These are phyloP conservation scores for Cutaneotrichosporon arboriforme DNA, from an alignment of 1,284 basidiomycete species.

Conservation along the genomic window DNA sequence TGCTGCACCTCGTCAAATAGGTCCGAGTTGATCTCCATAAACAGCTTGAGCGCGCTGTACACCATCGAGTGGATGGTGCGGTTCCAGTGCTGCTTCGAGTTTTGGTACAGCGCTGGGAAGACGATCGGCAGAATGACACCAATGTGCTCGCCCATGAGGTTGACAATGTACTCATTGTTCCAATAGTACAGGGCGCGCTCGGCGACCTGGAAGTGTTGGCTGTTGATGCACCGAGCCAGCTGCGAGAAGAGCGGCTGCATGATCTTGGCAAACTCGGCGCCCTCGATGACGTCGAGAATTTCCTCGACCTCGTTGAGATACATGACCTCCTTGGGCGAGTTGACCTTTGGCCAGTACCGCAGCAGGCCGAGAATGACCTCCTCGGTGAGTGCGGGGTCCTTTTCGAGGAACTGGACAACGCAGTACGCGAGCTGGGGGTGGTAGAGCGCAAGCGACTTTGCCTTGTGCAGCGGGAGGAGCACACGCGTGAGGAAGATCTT, in stretches of 20 bases:
- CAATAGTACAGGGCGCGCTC: conserved; percentile 90
- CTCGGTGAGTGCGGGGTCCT: conserved; percentile 86
- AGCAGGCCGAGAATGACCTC: conserved; percentile 93
- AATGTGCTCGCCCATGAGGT: conserved; percentile 97
- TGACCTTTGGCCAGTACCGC: conserved; percentile 98
- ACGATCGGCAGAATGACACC: conserved; percentile 86
- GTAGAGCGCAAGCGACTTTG: conserved; percentile 91
- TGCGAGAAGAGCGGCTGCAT: conserved; percentile 91
- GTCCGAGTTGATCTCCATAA: conserved; percentile 98
- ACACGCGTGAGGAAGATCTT: conserved; percentile 95
- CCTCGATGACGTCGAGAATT: conserved; percentile 96
- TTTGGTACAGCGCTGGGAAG: conserved; percentile 94
- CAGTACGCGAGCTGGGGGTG: conserved; percentile 99
- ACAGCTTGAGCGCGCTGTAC: conserved; percentile 95
- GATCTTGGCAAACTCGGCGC: conserved; percentile 93
- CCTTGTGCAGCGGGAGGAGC: conserved; percentile 96
- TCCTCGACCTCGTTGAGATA: conserved; percentile 99
- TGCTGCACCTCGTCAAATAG: conserved; percentile 91
- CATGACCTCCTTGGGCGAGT: conserved; percentile 99
- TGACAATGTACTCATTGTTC: conserved; percentile 99
- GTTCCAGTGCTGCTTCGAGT: conserved; percentile 98
- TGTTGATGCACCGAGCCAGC: conserved; percentile 94
- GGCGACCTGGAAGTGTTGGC: conserved; percentile 93
- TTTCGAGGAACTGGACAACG: conserved; percentile 98
- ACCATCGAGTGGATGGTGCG: conserved; percentile 98